phyloP scores from a whole-genome alignment of 2,329 filamentous ascomycete species.

The Lasiodiplodia gonubiensis region DNA sequence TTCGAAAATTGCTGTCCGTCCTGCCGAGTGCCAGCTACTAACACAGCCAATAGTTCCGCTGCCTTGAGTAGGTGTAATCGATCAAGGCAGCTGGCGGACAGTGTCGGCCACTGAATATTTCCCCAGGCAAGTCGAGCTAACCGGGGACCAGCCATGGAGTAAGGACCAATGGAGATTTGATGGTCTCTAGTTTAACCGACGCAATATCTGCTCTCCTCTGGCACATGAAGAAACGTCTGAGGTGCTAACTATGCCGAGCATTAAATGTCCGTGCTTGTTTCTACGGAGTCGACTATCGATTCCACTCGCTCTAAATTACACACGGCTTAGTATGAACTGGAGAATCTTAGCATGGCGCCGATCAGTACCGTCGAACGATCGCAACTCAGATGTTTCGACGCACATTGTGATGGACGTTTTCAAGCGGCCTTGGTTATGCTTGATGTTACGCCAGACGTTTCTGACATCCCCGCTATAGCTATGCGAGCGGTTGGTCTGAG shows the following conservation, averaged over 20 bases:
- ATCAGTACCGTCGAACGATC: background rate
- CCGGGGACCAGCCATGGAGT: too few relatives aligned
- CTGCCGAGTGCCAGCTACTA: background rate
- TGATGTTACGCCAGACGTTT: slow-evolving; percentile 10
- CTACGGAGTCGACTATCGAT: background rate
- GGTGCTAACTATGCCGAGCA: background rate
- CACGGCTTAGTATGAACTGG: background rate
- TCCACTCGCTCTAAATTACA: background rate
- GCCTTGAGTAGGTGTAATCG: too few relatives aligned
- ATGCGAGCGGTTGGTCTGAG: background rate
- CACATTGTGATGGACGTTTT: slow-evolving; percentile 12
- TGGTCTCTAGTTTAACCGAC: background rate
- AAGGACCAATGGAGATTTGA: background rate
- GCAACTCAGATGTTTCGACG: background rate
- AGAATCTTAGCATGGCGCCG: background rate
- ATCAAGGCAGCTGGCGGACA: background rate
- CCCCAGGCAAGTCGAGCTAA: background rate
- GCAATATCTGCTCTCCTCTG: background rate
- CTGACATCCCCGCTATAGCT: background rate
- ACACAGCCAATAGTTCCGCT: background rate
- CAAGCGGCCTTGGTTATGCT: slow-evolving; percentile 1
- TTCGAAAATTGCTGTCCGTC: background rate
- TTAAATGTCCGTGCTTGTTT: background rate
- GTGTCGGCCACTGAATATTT: background rate
- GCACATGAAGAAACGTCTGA: background rate